Percentiles rank a stretch among this genome's conserved stretches.
Evolutionary conservation across 2,329 filamentous ascomycete species (phyloP).

Genomic region (Raffaelea albimanens): DNA sequence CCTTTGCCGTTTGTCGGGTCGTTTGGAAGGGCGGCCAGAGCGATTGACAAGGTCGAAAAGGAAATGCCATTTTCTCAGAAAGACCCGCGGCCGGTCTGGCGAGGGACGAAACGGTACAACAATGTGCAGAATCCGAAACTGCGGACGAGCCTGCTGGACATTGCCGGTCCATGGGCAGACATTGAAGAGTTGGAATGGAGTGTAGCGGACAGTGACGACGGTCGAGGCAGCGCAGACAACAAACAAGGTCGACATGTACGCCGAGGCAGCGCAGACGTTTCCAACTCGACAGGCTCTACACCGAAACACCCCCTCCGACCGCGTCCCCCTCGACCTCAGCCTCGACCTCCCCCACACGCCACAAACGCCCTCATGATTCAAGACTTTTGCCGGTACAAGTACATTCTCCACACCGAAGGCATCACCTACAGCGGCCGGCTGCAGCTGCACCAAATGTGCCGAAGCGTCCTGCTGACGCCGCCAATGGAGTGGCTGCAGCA

Average conservation of each 20-base stretch:
- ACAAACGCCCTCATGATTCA: constrained; percentile 32
- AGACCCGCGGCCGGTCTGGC: constrained; percentile 30
- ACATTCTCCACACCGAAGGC: constrained; percentile 38
- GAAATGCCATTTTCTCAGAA: constrained; percentile 16
- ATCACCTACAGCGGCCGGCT: constrained; percentile 38
- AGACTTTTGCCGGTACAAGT: constrained; percentile 37
- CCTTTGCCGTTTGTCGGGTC: background rate
- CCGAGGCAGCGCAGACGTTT: too few species aligned
- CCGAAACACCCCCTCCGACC: too few species aligned
- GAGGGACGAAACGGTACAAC: constrained; percentile 24
- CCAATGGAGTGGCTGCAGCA: constrained; percentile 36
- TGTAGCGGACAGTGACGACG: background rate
- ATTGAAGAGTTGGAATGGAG: constrained; percentile 25
- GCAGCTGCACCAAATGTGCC: constrained; percentile 35
- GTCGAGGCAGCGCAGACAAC: too few species aligned
- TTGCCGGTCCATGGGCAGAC: constrained; percentile 30
- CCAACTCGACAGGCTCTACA: too few species aligned
- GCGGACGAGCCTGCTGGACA: constrained; percentile 23
- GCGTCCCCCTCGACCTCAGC: too few species aligned
- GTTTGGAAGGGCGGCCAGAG: constrained; percentile 9
- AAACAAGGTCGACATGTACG: too few species aligned
- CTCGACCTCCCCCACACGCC: constrained; percentile 2
- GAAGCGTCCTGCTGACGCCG: constrained; percentile 32
- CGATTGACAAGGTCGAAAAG: constrained; percentile 1
- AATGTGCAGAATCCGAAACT: constrained; percentile 21